Base-by-base conservation (phyloP, 2,329 filamentous ascomycete species). In the Cladophialophora yegresii region DNA sequence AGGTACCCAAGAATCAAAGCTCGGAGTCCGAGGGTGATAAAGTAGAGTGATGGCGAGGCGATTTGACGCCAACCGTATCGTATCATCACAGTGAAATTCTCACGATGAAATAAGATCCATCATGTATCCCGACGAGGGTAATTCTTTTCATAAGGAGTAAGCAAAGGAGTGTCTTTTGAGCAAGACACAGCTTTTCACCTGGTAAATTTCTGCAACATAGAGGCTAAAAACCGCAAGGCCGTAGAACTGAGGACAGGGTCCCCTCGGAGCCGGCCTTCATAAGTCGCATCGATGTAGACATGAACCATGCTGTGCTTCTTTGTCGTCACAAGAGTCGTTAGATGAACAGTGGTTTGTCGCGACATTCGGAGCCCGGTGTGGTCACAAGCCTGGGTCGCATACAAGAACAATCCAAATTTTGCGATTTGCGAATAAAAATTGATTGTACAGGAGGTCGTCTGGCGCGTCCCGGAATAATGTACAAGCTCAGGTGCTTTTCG, bases 401-500 rank as follows among this genome's bases (percentile, higher is more conserved):
- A 43, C 4, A n/a, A 16, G 13, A n/a, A 43, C 36, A n/a, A 43
- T 20, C 36, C 36, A 43, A 16, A 20, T 43, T 43, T 43, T 7
- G 36, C 36, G 36, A 16, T 16, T 43, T 7, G 36, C 16, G 16
- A 43, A 43, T 2, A 16, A 28, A 6, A 6, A 3, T 6, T 43
- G 36, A 43, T 43, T 43, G 36, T n/a, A 43, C 16, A 43, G 4
- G 16, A n/a, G 36, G 36, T 43, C 36, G n/a, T n/a, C 36, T 43
- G 36, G 36, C 2, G 47, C 5, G 13, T 12, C 47, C 26, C 10
- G 20, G 47, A 9, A 54, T 54, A 65, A 51, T 67, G 58, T 67
- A 64, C 62, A 67, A 45, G 55, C 43, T 54, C 51, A n/a, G 30
- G 62, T 60, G 61, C 64, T 54, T 51, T 32, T 57, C 20, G n/a